Evolutionary conservation across 2,329 filamentous ascomycete species (phyloP), one percentile per base, ranked within the genome.

Genomic region (Hypoxylon sp.): DNA sequence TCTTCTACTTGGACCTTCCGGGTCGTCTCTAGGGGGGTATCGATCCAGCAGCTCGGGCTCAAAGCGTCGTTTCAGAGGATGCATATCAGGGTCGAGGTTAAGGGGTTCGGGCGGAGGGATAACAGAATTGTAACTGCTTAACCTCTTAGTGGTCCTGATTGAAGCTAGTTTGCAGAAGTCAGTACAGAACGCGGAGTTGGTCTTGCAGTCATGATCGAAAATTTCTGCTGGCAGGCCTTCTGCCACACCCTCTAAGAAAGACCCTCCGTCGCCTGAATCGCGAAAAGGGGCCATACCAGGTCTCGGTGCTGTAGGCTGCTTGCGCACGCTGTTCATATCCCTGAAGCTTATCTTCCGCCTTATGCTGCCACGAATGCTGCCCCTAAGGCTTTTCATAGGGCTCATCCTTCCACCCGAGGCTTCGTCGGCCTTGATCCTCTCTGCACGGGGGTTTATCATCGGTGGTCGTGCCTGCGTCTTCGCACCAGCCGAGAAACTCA

Each of bases 101-200:
- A 98, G 87, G 8, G 94, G 94, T 77, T 98, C 93, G 11, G 95
- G 95, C 1, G 89, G 89, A 13, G 95, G 95, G 56, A 99, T 98
- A 54, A 99, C 95, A 1, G 95, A 97, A 77, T 98, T 98, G 79
- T 99, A 99, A 76, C 97, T 97, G 78, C 94, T 98, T 69, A 98
- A 82, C 71, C 95, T 88, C 79, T 89, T 95, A 37, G 94, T 89
- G 4, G 94, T 97, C 71, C 94, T 89, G 67, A 88, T 80, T 47
- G 85, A 88, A 62, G 85, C 85, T 86, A 68, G 51, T 68, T 70
- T 59, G 67, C 59, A 70, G 44, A 68, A 62, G 70, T 78, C 72
- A 79, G 76, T 72, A 67, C 55, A 71, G 56, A 70, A 69, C 46
- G 49, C 56, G 17, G 59, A 55, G 20, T 68, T 49, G 64, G 58